phyloP scores from a whole-genome alignment of 2,329 filamentous ascomycete genomes.

The Beauveria brongniartii region DNA sequence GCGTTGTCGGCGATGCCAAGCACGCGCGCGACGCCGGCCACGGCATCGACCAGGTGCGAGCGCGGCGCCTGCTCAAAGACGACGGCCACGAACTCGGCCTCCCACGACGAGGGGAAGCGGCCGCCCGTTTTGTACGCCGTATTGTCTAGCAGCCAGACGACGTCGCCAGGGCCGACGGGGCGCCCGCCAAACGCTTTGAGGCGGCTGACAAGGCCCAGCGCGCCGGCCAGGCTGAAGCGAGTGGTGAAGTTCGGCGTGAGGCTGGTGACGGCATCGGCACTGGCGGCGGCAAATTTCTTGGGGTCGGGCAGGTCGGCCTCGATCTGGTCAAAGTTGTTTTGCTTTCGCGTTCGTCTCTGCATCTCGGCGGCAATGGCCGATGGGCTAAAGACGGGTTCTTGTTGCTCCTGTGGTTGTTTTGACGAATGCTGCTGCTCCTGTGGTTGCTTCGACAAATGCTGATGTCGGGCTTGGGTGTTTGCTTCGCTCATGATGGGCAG shows the following conservation, averaged over 20 bases:
- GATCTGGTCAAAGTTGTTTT: constrained; percentile 33
- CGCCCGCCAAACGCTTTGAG: constrained; percentile 49
- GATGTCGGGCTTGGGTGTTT: background rate
- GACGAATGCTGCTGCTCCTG: background rate
- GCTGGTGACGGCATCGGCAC: background rate
- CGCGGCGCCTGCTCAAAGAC: constrained; percentile 70
- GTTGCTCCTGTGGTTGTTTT: background rate
- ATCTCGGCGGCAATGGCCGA: constrained; percentile 15
- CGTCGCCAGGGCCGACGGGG: constrained; percentile 55
- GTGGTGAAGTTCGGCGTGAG: constrained; percentile 16
- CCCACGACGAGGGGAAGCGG: constrained; percentile 47
- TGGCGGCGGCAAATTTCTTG: constrained; percentile 21
- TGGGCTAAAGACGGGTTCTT: constrained; percentile 3
- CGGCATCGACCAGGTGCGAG: constrained; percentile 56
- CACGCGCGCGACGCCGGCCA: constrained; percentile 61
- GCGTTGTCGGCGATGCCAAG: constrained; percentile 58
- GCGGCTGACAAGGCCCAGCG: constrained; percentile 43
- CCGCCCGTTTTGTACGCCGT: constrained; percentile 59
- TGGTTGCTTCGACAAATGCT: background rate
- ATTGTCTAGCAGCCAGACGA: constrained; percentile 86
- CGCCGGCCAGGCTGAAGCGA: constrained; percentile 23
- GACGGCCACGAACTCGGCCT: constrained; percentile 74
- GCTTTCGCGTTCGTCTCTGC: constrained; percentile 24
- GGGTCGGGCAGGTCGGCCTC: constrained; percentile 34
- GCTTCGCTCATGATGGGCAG: constrained; percentile 1